Base-by-base conservation (phyloP, 1,139 yeast species). In the Suhomyces taliae region DNA sequence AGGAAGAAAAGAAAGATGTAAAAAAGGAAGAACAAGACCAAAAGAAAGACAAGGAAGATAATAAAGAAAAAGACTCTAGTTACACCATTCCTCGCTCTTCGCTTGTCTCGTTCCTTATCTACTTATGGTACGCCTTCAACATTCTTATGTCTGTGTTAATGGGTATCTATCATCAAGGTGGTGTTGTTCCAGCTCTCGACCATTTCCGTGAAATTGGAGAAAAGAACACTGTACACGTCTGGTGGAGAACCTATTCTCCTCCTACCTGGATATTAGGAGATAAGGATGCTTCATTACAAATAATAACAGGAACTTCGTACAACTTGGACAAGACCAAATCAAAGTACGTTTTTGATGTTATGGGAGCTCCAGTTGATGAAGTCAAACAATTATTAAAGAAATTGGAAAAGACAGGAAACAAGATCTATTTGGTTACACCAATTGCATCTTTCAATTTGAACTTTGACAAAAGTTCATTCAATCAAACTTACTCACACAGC, bases 241-340 rank as follows among this genome's bases (percentile, higher is more conserved):
- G 96, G 93, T 93, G 98, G 97, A 83, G 91, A 61, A 90, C 97
- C 0, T 93, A 91, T 59, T 79, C 90, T 1, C 98, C 98, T 0
- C 98, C 99, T 0, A 78, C 89, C 3, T 91, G 97, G 96, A 61
- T 91, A 48, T 67, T 89, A 41, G 88, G 86, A 3, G 72, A 70
- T 43, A 36, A 41, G 0, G 37, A 53, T 0, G 46, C 55, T 27
- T 45, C 58, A 0, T 45, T 57, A 7, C 60, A 61, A 41, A 59
- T 62, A 39, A 43, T 64, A 1, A 43, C 59, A 1, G 43, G 63
- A n/a, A 55, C 55, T 10, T 59, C 59, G 9, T 51, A 49, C 8
- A 54, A 62, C 12, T 37, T 56, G 27, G 51, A 51, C 24, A 3
- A 40, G 11, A 14, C 42, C 2, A 38, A 56, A 45, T 39, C 50